Evolutionary conservation across 495 filamentous ascomycete species (phyloP).

Genomic region (Ramalina peruviana): DNA sequence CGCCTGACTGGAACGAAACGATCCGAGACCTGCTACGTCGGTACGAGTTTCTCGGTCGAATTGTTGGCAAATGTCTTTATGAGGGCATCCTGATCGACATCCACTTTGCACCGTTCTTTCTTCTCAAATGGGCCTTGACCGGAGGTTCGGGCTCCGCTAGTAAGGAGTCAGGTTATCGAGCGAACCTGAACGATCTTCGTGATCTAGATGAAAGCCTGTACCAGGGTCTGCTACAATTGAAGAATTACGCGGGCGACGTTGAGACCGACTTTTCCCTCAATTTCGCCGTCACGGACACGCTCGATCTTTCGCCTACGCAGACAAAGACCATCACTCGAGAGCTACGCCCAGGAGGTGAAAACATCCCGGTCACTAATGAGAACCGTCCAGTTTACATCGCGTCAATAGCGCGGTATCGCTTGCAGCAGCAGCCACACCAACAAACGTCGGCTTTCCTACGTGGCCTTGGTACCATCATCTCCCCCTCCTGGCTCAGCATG

Average conservation of each 20-base stretch:
- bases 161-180: slow-evolving; percentile 59
- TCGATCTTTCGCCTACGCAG: slow-evolving; percentile 32
- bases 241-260: slow-evolving; percentile 78
- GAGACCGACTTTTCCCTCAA: slow-evolving; percentile 68
- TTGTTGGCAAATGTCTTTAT: slow-evolving; percentile 95
- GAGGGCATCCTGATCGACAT: slow-evolving; percentile 95
- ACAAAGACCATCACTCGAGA: slow-evolving; percentile 51
- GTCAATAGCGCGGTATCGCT: slow-evolving; percentile 71
- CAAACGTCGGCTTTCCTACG: slow-evolving; percentile 81
- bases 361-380: slow-evolving; percentile 73
- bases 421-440: slow-evolving; percentile 57
- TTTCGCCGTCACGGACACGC: slow-evolving; percentile 77
- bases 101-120: slow-evolving; percentile 87
- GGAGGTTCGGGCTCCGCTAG: slow-evolving; percentile 46
- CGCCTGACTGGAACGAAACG: slow-evolving; percentile 38
- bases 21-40: slow-evolving; percentile 51
- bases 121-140: slow-evolving; percentile 82
- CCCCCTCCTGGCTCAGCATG: slow-evolving; percentile 89
- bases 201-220: slow-evolving; percentile 92
- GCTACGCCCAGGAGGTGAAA: slow-evolving; percentile 59
- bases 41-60: slow-evolving; percentile 84
- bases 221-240: slow-evolving; percentile 74
- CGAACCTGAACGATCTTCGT: slow-evolving; percentile 82
- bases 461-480: slow-evolving; percentile 76
- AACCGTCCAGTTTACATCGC: slow-evolving; percentile 92